Percentiles rank a stretch among this genome's conserved stretches.
phyloP scores from a whole-genome alignment of 805 yeast species.

The Ogataea paraovalis region DNA sequence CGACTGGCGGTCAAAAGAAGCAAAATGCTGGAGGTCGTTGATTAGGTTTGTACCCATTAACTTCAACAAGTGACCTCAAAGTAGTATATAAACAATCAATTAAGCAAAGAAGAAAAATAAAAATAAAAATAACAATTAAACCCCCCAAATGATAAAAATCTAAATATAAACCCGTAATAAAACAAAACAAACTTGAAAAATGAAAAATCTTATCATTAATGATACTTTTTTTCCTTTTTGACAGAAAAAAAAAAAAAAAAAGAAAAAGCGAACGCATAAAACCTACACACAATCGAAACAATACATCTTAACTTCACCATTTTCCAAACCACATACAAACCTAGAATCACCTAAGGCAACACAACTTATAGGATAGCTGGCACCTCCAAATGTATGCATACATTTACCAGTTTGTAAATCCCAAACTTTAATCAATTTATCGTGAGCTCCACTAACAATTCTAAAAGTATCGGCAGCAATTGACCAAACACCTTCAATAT shows the following conservation, averaged over 20 bases:
- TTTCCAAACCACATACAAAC: slow-evolving; percentile 86
- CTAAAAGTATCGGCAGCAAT: slow-evolving; percentile 94
- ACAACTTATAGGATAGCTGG: slow-evolving; percentile 53
- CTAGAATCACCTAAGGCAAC: slow-evolving; percentile 88
- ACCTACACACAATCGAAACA: slow-evolving; percentile 52
- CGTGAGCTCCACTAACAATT: slow-evolving; percentile 92
- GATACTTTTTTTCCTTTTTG: too few relatives aligned
- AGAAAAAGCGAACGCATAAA: background rate
- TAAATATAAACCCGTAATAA: background rate
- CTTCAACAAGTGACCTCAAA: too few relatives aligned
- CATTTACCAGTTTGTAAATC: slow-evolving; percentile 93
- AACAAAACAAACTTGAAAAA: slow-evolving; percentile 1
- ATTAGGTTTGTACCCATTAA: too few relatives aligned
- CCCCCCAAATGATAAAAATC: background rate
- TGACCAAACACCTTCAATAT: slow-evolving; percentile 97
- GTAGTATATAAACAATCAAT: too few relatives aligned
- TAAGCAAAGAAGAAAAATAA: too few relatives aligned
- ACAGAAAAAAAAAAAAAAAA: background rate
- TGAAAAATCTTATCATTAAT: background rate
- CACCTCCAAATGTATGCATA: slow-evolving; percentile 86
- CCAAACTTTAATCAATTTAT: slow-evolving; percentile 87
- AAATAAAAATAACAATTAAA: too few relatives aligned
- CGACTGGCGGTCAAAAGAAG: background rate
- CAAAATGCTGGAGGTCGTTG: too few relatives aligned
- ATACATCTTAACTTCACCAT: slow-evolving; percentile 81